Percentiles rank a stretch among this genome's conserved stretches.
These are phyloP conservation scores for Pythium myriotylum DNA, from an alignment of 352 stramenopile genomes.

Conservation along the genomic window DNA sequence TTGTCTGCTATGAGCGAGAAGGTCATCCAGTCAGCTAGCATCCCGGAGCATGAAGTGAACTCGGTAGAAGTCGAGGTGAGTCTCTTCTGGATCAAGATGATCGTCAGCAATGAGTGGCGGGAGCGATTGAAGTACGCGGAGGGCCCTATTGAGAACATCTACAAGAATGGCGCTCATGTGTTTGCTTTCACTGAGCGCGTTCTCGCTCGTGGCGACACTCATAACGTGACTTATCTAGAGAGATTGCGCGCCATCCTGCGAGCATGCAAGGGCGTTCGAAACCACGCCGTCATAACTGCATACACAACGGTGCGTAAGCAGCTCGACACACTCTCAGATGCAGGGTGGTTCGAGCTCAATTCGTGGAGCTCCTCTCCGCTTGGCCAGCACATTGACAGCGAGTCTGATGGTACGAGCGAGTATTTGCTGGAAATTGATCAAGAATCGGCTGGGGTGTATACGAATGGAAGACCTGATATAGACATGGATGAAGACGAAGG, in stretches of 20 bases:
- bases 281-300: constrained; percentile 36
- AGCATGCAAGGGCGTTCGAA: constrained; percentile 54
- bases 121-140: constrained; percentile 62
- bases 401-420: constrained; percentile 24
- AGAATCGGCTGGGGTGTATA: constrained; percentile 38
- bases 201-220: background rate
- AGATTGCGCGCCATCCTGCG: constrained; percentile 40
- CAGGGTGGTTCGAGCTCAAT: constrained; percentile 40
- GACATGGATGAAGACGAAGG: constrained; percentile 39
- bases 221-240: constrained; percentile 26
- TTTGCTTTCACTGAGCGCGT: constrained; percentile 27
- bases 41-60: constrained; percentile 1
- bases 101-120: constrained; percentile 69
- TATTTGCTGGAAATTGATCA: constrained; percentile 53
- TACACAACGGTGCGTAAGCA: constrained; percentile 30
- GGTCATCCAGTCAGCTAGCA: constrained; percentile 34
- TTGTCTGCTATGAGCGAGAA: constrained; percentile 54
- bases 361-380: constrained; percentile 49
- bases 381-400: constrained; percentile 25
- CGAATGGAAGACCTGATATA: constrained; percentile 20
- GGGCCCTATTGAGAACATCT: constrained; percentile 64
- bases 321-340: constrained; percentile 13
- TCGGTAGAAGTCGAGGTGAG: constrained; percentile 36
- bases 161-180: constrained; percentile 57
- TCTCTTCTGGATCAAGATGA: constrained; percentile 63